Percentiles rank a stretch among this genome's conserved stretches.
These are phyloP conservation scores for Ogataea sp. DNA, from an alignment of 805 yeast species.

Conservation along the genomic window DNA sequence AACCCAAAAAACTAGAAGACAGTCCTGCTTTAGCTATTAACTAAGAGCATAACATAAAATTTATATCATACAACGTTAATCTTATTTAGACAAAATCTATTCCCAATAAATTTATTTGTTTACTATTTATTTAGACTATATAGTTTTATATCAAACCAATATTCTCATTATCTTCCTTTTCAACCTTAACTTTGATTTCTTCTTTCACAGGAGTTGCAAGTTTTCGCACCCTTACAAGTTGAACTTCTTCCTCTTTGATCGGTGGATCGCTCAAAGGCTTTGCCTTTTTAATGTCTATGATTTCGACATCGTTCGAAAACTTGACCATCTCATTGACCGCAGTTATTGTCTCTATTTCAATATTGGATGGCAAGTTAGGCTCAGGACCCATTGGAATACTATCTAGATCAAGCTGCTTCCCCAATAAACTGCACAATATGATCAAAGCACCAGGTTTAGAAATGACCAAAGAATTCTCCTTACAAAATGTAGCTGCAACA, in stretches of 20 bases:
- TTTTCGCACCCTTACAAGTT: not conserved
- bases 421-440: conserved; percentile 55
- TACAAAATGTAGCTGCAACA: conserved; percentile 75
- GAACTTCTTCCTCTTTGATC: conserved; percentile 16
- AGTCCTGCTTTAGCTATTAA: conserved; percentile 37
- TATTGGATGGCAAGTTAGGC: conserved; percentile 54
- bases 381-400: conserved; percentile 66
- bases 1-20: conserved; percentile 36
- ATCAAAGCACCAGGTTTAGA: conserved; percentile 82
- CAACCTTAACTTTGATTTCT: conserved; percentile 1
- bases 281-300: conserved; percentile 32
- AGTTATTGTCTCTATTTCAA: conserved; percentile 59
- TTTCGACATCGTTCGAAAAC: conserved; percentile 53
- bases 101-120: not conserved
- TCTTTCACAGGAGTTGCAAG: not conserved
- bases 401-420: conserved; percentile 39
- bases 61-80: too few relatives aligned
- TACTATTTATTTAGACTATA: conserved; percentile 2
- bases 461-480: conserved; percentile 72
- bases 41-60: too few relatives aligned
- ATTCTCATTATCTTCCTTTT: not conserved
- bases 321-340: conserved; percentile 49
- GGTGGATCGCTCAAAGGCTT: conserved; percentile 9
- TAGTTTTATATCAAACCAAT: not conserved
- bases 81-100: not conserved